Evolutionary conservation across 805 yeast genomes (phyloP).

Genomic region (Monosporozyma unispora): DNA sequence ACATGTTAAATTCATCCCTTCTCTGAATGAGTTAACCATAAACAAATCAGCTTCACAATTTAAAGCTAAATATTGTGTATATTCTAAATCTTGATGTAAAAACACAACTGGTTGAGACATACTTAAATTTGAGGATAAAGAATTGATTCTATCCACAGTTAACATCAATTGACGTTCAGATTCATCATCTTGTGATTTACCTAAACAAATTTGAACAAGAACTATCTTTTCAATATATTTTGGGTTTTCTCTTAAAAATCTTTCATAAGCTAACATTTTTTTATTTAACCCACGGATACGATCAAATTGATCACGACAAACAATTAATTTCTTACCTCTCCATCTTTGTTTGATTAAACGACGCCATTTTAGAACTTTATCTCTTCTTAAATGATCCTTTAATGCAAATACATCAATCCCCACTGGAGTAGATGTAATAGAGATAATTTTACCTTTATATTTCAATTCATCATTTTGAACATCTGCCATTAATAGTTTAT

Average conservation of each 20-base stretch:
- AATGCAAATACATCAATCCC: slow-evolving; percentile 69
- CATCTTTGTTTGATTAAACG: slow-evolving; percentile 67
- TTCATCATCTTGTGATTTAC: slow-evolving; percentile 47
- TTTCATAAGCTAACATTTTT: slow-evolving; percentile 79
- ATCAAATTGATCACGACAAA: slow-evolving; percentile 84
- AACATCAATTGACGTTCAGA: slow-evolving; percentile 65
- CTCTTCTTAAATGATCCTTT: slow-evolving; percentile 36
- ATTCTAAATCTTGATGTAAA: slow-evolving; percentile 80
- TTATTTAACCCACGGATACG: slow-evolving; percentile 81
- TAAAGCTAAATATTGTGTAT: slow-evolving; percentile 81
- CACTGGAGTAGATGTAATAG: slow-evolving; percentile 55
- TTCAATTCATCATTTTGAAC: slow-evolving; percentile 49
- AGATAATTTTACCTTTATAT: slow-evolving; percentile 48
- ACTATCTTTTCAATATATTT: slow-evolving; percentile 59
- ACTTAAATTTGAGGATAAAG: slow-evolving; percentile 64
- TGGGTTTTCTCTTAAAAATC: slow-evolving; percentile 64
- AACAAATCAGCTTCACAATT: slow-evolving; percentile 80
- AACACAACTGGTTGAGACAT: slow-evolving; percentile 75
- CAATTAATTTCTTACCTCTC: slow-evolving; percentile 59
- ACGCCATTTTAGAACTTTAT: slow-evolving; percentile 57
- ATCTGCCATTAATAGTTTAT: slow-evolving; percentile 75
- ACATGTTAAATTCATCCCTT: slow-evolving; percentile 94
- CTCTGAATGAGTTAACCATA: slow-evolving; percentile 84
- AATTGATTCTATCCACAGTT: slow-evolving; percentile 79
- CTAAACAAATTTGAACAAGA: slow-evolving; percentile 72